Evolutionary conservation across 139 green algal genomes (phyloP).

Genomic region (Chara braunii): DNA sequence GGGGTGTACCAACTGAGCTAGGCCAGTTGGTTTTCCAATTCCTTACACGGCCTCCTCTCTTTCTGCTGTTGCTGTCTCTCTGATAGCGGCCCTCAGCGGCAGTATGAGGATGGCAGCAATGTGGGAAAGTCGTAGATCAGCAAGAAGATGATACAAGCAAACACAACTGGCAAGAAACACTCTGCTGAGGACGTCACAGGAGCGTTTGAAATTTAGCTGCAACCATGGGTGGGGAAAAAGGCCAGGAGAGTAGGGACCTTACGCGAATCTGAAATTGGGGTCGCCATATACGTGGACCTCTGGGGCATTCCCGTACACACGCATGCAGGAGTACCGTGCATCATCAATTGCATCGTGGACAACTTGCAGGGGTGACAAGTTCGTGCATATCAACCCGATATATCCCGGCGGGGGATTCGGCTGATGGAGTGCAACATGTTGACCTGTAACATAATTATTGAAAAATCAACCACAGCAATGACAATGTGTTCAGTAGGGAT

Average conservation of each 20-base stretch:
- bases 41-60: no score
- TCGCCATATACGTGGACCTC: conserved; percentile 81
- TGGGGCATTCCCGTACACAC: conserved; percentile 75
- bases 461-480: neutral
- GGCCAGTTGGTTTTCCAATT: no score
- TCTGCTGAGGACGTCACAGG: conserved; percentile 70
- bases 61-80: no score
- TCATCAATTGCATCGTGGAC: conserved; percentile 84
- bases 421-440: conserved; percentile 30
- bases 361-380: conserved; percentile 48
- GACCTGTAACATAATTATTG: neutral
- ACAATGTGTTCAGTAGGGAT: neutral
- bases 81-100: no score
- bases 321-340: conserved; percentile 82
- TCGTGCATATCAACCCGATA: conserved; percentile 88
- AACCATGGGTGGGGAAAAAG: neutral
- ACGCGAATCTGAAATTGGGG: conserved; percentile 76
- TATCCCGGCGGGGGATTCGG: conserved; percentile 48
- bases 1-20: no score
- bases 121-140: no score
- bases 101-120: no score
- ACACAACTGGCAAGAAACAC: no score
- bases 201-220: neutral
- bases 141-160: no score
- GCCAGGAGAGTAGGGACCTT: neutral